Evolutionary conservation across 768 basidiomycete species (phyloP), one percentile per base, ranked within the genome.

Genomic region (Piloderma croceum): DNA sequence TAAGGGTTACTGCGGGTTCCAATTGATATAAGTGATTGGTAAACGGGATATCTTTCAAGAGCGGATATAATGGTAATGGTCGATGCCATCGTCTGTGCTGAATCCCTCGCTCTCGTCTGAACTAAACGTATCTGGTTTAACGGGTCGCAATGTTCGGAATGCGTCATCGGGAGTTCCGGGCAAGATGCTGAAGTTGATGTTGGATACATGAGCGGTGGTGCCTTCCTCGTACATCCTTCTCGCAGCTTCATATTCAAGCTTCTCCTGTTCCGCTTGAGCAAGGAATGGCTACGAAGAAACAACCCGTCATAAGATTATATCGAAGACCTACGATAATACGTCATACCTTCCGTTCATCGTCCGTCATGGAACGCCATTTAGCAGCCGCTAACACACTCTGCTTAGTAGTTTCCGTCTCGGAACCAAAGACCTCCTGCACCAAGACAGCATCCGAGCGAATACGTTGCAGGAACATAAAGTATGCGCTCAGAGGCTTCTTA

Each of bases 341-440:
- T 56, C 71, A 34, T 58, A 92, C 91, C 77, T 88, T 89, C 56
- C 91, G 81, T 65, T 97, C 90, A 34, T 83, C 90, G 63, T 92
- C 89, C 22, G 84, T 83, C 84, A 97, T 87, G 31, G 80, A 82
- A 46, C 91, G 76, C 92, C 92, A 97, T 62, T 85, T 84, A 41
- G 84, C 85, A 36, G 92, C 92, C 43, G 92, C 92, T 34, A 93
- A 68, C 3, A 92, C 88, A 62, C 89, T 91, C 69, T 96, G 92
- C 62, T 87, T 89, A 39, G 92, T 93, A 7, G 92, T 92, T 65
- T 93, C 92, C 24, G 81, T 83, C 64, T 92, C 90, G 39, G 87
- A 83, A 7, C 84, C 88, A 64, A 93, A 94, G 6, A 94, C 80
- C 10, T 83, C 81, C 44, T 59, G 70, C 7, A 89, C 85, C n/a